Base-by-base conservation (phyloP, 2,329 filamentous ascomycete species). In the Ploettnerulaceae sp. region DNA sequence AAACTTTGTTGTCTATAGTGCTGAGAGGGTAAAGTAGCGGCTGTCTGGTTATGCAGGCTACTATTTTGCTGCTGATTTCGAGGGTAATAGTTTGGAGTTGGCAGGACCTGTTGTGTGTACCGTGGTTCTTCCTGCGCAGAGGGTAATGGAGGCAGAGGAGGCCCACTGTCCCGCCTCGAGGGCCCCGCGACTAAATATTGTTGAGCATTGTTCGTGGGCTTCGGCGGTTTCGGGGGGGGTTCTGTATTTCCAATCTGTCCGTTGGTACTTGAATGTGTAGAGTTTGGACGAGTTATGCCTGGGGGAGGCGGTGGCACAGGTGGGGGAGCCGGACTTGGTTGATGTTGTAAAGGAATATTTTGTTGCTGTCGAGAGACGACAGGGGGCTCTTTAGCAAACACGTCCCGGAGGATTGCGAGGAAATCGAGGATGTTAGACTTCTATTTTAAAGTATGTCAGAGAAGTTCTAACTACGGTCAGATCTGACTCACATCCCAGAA, bases 361-460 rank as follows among this genome's bases (percentile, higher is more conserved):
- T 73, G 71, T 59, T 75, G 74, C 54, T 81, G 81, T 56, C 81
- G 82, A 25, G 89, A 81, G 50, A 93, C 81, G 3, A 97, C 87
- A 0, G 93, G 93, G 7, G 93, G 93, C 61, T 98, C 93, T 67
- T 94, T 95, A 28, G 89, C 84, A 63, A 98, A 98, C 17, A 97
- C 75, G 44, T 93, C 88, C 56, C 85, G 79, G 3, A 98, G 69
- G 21, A 95, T 85, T 12, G 79, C 81, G 2, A 97, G 69, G 47
- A 97, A 88, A 62, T 95, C 89, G 32, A 85, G 70, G 2, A 96
- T 71, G 24, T 82, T 90, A 1, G 88, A 94, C 72, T 89, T 91
- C 89, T 83, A 43, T 28, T 15, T 15, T 15, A 12, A 25, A 11
- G 32, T 24, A 14, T 12, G 15, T 53, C 29, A 53, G 44, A 9